A percentile compares a stretch with the other conserved stretches of the same genome.
These are phyloP conservation scores for Taiozyma sp. DNA, from an alignment of 1,139 yeast species.

Conservation along the genomic window DNA sequence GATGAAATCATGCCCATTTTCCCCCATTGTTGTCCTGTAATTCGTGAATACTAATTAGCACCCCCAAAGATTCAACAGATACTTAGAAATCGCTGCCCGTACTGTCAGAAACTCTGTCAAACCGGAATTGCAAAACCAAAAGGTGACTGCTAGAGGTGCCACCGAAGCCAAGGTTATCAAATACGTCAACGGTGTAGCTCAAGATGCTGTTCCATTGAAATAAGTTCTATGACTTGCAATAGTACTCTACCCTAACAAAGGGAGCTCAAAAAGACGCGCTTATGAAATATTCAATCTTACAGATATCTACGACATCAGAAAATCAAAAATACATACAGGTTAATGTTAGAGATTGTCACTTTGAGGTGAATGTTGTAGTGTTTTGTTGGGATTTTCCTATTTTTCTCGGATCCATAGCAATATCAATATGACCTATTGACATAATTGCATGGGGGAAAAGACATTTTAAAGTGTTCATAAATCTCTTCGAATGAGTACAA, in stretches of 20 bases:
- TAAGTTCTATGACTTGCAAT: constrained; percentile 10
- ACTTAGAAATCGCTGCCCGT: constrained; percentile 86
- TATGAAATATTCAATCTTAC: background rate
- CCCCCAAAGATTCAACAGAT: constrained; percentile 63
- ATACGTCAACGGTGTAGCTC: constrained; percentile 60
- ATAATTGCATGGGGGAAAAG: background rate
- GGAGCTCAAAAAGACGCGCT: background rate
- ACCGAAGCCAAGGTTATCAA: constrained; percentile 74
- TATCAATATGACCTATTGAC: background rate
- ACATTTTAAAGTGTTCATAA: background rate
- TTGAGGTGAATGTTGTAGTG: background rate
- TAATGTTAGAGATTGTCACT: background rate
- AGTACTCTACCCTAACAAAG: background rate
- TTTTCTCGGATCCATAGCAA: background rate
- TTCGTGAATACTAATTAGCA: constrained; percentile 14
- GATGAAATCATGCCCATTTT: background rate
- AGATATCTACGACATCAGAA: background rate
- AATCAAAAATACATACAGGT: background rate
- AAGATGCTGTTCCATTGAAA: constrained; percentile 32
- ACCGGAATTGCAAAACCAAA: constrained; percentile 74
- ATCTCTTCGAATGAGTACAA: background rate
- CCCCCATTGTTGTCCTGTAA: background rate
- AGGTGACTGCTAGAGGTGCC: constrained; percentile 62
- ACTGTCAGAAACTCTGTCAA: constrained; percentile 86
- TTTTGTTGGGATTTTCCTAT: background rate